Evolutionary conservation across 2,329 filamentous ascomycete species (phyloP).

Genomic region (Fusarium buharicum): DNA sequence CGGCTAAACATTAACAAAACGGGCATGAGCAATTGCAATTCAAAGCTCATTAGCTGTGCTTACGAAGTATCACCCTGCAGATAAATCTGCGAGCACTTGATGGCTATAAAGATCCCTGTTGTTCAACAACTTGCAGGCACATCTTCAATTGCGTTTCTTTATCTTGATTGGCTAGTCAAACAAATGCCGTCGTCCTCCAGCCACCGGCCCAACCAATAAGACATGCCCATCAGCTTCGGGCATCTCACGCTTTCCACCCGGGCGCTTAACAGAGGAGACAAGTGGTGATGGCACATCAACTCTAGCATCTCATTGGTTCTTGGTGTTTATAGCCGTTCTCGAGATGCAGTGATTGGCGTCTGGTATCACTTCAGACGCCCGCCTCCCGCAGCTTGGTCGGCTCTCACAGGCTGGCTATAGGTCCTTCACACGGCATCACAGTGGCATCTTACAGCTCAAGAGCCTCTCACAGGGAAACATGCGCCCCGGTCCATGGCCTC

Average conservation of each 20-base stretch:
- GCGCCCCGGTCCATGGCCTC: slow-evolving; percentile 11
- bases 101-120: slow-evolving; percentile 23
- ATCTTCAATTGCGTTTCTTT: slow-evolving; percentile 21
- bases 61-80: slow-evolving; percentile 20
- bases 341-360: slow-evolving; percentile 33
- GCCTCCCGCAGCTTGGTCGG: slow-evolving; percentile 18
- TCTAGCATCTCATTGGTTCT: slow-evolving; percentile 44
- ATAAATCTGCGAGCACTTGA: slow-evolving; percentile 31
- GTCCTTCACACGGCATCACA: slow-evolving; percentile 32
- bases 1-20: no score
- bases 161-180: slow-evolving; percentile 41
- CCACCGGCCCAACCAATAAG: slow-evolving; percentile 44
- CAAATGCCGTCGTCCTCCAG: slow-evolving; percentile 28
- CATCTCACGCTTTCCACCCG: slow-evolving; percentile 41
- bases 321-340: slow-evolving; percentile 11
- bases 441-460: slow-evolving; percentile 28
- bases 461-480: slow-evolving; percentile 25
- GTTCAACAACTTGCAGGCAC: slow-evolving; percentile 24
- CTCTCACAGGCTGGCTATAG: slow-evolving; percentile 32
- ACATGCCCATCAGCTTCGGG: slow-evolving; percentile 24
- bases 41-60: slow-evolving; percentile 9
- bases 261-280: slow-evolving; percentile 48
- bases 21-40: slow-evolving; percentile 7
- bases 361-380: slow-evolving; percentile 37
- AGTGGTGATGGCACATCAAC: slow-evolving; percentile 30